Evolutionary conservation across 352 stramenopile species (phyloP), one percentile per base, ranked within the genome.

Genomic region (Pythium scleroteichum): DNA sequence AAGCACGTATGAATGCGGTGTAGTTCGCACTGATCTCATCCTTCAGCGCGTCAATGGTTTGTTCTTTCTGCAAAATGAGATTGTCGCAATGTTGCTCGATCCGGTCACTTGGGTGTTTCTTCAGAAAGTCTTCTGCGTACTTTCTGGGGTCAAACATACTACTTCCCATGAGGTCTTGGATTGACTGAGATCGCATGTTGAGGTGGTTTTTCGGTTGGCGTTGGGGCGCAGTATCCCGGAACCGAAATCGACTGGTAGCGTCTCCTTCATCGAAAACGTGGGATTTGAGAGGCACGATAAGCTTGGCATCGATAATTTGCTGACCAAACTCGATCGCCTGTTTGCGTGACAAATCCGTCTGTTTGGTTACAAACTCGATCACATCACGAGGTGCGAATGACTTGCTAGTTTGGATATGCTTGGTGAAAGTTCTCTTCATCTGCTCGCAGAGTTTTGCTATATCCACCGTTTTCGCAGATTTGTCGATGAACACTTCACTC

Each of bases 21-120:
- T 94, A 92, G 60, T 90, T 92, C 13, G 73, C 75, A 35, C 81
- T 90, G 54, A 94, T 94, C 49, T 92, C 82, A 38, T 89, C 71
- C 51, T 94, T 92, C 27, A 94, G 65, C 27, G 88, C 82, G 17
- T 92, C 80, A 38, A 91, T 92, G n/a, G 82, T 92, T 54, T 85
- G 80, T 40, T 94, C 84, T 66, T 94, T 94, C 64, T 90, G 81
- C 26, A 69, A 73, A 8, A 90, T 54, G n/a, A 92, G 71, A 53
- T 84, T 87, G 40, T 79, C 76, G 68, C 85, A 92, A 53, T 92
- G 81, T 12, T 72, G 68, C 14, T 92, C 79, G 44, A 92, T 92
- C 54, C 87, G 90, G 56, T 90, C 75, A 19, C 72, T 85, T 10
- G 82, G 54, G 55, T 94, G 79, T 24, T 90, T 89, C 8, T 82